Evolutionary conservation across 495 filamentous ascomycete species (phyloP).

Genomic region (Aspergillus homomorphus): DNA sequence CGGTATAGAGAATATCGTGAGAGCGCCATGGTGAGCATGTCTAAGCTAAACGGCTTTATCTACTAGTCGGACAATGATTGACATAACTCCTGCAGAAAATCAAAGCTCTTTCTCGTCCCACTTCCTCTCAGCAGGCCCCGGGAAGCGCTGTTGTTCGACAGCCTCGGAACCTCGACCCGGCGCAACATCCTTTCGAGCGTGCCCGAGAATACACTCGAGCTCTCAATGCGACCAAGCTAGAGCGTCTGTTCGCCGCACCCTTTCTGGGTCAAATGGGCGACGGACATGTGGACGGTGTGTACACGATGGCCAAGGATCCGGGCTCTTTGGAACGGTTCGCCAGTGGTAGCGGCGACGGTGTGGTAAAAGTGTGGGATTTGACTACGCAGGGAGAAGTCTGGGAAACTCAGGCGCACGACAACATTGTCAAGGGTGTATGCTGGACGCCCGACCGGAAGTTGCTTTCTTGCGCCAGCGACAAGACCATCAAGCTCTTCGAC

Average conservation of each 20-base stretch:
- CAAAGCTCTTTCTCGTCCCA: conserved; percentile 80
- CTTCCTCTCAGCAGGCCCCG: conserved; percentile 72
- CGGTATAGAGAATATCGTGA: neutral
- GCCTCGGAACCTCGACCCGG: conserved; percentile 86
- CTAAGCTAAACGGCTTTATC: neutral
- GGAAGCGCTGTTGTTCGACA: conserved; percentile 70
- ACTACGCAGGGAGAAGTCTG: conserved; percentile 74
- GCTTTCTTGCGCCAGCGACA: conserved; percentile 85
- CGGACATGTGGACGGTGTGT: conserved; percentile 93
- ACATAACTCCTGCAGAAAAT: conserved; percentile 63
- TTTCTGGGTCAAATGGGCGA: conserved; percentile 84
- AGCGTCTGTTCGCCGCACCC: conserved; percentile 93
- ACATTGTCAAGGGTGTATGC: conserved; percentile 86
- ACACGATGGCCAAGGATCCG: conserved; percentile 68
- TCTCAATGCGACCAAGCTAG: conserved; percentile 87
- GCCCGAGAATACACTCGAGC: conserved; percentile 89
- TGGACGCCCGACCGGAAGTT: conserved; percentile 84
- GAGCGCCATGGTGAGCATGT: conserved; percentile 23
- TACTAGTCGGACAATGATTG: neutral
- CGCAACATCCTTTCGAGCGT: conserved; percentile 90
- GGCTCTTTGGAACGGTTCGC: conserved; percentile 67
- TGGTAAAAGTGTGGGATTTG: conserved; percentile 93
- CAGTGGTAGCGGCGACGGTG: conserved; percentile 78
- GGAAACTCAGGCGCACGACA: conserved; percentile 75
- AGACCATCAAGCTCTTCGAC: conserved; percentile 84